Percentiles rank a stretch among this genome's conserved stretches.
Conservation (phyloP, 1,139 yeast genomes). For the Pichia sp. region DNA sequence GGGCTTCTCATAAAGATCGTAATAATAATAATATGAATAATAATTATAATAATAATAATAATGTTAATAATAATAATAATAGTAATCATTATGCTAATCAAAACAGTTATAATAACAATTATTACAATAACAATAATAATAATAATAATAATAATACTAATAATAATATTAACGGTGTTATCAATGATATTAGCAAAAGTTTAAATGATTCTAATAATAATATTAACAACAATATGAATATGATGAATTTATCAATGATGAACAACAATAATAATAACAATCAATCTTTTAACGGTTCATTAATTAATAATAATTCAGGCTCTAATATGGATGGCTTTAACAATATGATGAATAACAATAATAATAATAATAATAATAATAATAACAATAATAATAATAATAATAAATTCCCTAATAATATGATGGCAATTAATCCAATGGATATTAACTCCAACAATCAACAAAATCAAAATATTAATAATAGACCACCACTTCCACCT, state of each 20-base stretch:
- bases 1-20: slow-evolving; percentile 74
- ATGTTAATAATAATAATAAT: slow-evolving; percentile 10
- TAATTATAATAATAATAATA: slow-evolving; percentile 12
- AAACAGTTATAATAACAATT: slow-evolving; percentile 9
- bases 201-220: background rate
- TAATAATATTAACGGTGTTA: slow-evolving; percentile 3
- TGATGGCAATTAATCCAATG: slow-evolving; percentile 16
- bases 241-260: slow-evolving; percentile 11
- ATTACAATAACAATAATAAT: slow-evolving; percentile 4
- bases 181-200: slow-evolving; percentile 6
- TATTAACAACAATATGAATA: slow-evolving; percentile 3
- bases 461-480: background rate
- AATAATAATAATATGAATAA: slow-evolving; percentile 11
- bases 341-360: no score
- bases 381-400: background rate
- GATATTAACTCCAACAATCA: slow-evolving; percentile 8
- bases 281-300: slow-evolving; percentile 1
- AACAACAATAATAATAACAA: slow-evolving; percentile 15
- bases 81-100: slow-evolving; percentile 10
- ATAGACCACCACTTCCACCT: slow-evolving; percentile 4
- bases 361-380: background rate
- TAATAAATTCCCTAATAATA: background rate
- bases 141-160: slow-evolving; percentile 1
- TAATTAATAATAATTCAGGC: slow-evolving; percentile 1
- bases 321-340: background rate